Evolutionary conservation across 352 stramenopile species (phyloP), one percentile per base, ranked within the genome.

Genomic region (Phytopythium ostracodes): DNA sequence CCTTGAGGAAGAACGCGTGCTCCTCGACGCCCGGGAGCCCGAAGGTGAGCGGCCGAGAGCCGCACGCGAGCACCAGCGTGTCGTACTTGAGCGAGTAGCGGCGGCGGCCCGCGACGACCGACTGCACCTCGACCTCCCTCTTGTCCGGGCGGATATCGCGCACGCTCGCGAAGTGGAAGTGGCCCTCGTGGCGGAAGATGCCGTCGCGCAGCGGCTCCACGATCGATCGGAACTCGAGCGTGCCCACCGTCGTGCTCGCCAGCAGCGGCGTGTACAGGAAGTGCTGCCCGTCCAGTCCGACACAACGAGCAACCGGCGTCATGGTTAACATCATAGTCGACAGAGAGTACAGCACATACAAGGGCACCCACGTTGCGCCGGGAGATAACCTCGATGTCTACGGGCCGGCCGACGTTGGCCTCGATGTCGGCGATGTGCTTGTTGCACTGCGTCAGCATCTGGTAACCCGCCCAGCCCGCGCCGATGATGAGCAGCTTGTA

Each of bases 201-300:
- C 67, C 81, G 57, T 90, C 96, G 5, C 97, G 89, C 31, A 99
- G 79, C 15, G 96, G 96, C 73, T 99, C 97, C 66, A 98, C 91
- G 66, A 99, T 98, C 36, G 83, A 94, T 11, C 96, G 91, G 76
- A 98, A 99, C 79, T 99, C 97, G 29, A 99, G 80, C 25, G 97
- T 99, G 0, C 82, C 91, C 11, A 97, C 91, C 2, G 96, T 98
- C 33, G 96, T 98, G 36, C 81, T 97, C 9, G 97, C 94, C 12
- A 99, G 78, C 58, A 99, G 72, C 24, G 97, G 96, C 38, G 97
- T 99, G 86, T 99, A 99, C 56, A 99, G 69, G 71, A 99, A 99
- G 74, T 99, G 97, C 82, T 93, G n/a, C n/a, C n/a, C n/a, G n/a
- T n/a, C n/a, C n/a, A n/a, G 57, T 24, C 58, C 49, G 10, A 33